Evolutionary conservation across 148 eudicot genomes (phyloP), one percentile per base, ranked within the genome.

Genomic region (Linanthus parryae): DNA sequence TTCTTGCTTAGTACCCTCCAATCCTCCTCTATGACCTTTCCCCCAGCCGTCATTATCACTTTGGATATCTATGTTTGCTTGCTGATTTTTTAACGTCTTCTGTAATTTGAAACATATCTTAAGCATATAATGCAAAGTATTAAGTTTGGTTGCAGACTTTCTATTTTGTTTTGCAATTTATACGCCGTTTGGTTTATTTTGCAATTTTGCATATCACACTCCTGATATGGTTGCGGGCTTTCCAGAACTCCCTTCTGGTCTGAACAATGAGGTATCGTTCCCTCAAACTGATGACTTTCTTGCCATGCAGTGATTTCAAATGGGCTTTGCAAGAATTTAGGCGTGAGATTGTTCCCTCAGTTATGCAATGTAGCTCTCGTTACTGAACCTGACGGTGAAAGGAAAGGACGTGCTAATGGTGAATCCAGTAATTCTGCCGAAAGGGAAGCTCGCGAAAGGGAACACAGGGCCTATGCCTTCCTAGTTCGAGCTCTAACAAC

Each of bases 401-500:
- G 20, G 3, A 48, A 3, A 26, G 29, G 17, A 5, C 16, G 4
- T 26, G 34, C 52, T 45, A 16, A 45, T 45, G 23, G 13, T 3
- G 29, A 22, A 17, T 5, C 29, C 26, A 22, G 29, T 17, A 45
- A 45, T 45, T 15, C 4, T 27, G 52, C 8, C 29, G 34, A 26
- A 7, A 54, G 62, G 69, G 77, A 66, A 51, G 33, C 43, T 51
- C 68, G 57, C 13, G 49, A 72, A 57, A 78, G 63, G 71, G 84
- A 90, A 25, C 88, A 78, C 52, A 68, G 52, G 39, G 48, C 54
- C 16, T 90, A 67, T 64, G 64, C 85, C 46, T 70, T 77, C 31
- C 72, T 90, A 49, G 77, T 67, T 58, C 74, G 59, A 36, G 70
- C 73, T 28, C 73, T 80, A 64, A 67, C 64, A 8, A 58, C 69